Evolutionary conservation across 164 flowering plant genomes (phyloP), one percentile per base, ranked within the genome.

Genomic region (Aristolochia contorta): DNA sequence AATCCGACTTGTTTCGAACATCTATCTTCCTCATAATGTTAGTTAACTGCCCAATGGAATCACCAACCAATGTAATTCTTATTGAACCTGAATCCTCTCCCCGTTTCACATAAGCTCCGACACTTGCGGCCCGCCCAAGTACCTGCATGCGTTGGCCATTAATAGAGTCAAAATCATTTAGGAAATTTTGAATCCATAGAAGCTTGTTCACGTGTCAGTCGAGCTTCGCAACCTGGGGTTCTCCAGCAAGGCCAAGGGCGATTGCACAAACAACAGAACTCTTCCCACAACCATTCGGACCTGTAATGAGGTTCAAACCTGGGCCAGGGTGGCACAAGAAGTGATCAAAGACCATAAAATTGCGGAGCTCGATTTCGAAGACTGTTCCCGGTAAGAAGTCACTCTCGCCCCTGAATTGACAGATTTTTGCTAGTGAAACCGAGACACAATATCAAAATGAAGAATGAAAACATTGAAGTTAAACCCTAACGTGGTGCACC

Each of bases 181-280:
- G 43, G 43, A 37, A 37, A 10, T 37, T 37, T 37, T 0, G 12
- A 37, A 6, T 8, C 43, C 16, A 14, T 23, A 71, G 56, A 37
- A 33, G 60, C 43, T 6, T 3, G 43, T 37, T 8, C 43, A 10
- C 43, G 10, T 37, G 43, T 10, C 43, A 37, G 43, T 37, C 12
- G 43, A 67, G 30, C n/a, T 27, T 48, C 48, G 13, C 37, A 59
- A 89, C 98, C 94, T 82, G 92, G 48, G 99, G 97, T 73, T 93
- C 97, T 15, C 99, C 99, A 16, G 89, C 89, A 54, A 93, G 96
- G 21, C 96, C 96, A 27, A 93, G 86, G 1, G 97, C 97, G 64
- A 93, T 93, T 33, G 96, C 99, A 63, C 99, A 93, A 14, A 93
- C 96, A 53, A 93, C 71, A 30, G 99, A 93, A 67, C 99, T 93